Percentiles rank a stretch among this genome's conserved stretches.
phyloP scores from a whole-genome alignment of 1,284 basidiomycete genomes.

The Cutaneotrichosporon cavernicola region DNA sequence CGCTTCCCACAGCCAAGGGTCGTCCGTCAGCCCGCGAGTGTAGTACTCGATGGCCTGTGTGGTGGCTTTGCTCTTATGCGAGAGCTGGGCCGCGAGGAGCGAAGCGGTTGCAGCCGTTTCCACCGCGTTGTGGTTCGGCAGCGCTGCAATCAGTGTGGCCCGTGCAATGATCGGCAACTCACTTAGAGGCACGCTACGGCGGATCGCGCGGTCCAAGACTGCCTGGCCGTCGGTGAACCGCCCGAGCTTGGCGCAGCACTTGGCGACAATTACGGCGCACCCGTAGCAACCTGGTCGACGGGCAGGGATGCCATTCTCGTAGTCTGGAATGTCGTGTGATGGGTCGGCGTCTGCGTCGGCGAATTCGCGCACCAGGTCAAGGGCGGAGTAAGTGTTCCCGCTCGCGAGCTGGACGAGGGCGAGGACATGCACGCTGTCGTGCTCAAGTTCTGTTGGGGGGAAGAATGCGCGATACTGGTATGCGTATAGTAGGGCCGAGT shows the following conservation, averaged over 20 bases:
- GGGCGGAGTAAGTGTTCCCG: slow-evolving; percentile 72
- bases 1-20: slow-evolving; percentile 89
- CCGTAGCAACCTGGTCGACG: slow-evolving; percentile 59
- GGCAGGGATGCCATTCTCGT: slow-evolving; percentile 37
- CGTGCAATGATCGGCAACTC: slow-evolving; percentile 21
- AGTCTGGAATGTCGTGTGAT: slow-evolving; percentile 46
- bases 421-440: slow-evolving; percentile 80
- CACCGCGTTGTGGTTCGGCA: slow-evolving; percentile 31
- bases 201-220: slow-evolving; percentile 43
- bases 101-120: slow-evolving; percentile 36
- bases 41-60: slow-evolving; percentile 71
- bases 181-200: slow-evolving; percentile 36
- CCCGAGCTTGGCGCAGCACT: slow-evolving; percentile 69
- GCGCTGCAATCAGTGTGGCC: slow-evolving; percentile 24
- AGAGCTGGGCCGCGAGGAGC: slow-evolving; percentile 41
- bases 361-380: slow-evolving; percentile 63
- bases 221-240: slow-evolving; percentile 54
- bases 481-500: slow-evolving; percentile 47
- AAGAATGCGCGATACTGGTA: slow-evolving; percentile 40
- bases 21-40: slow-evolving; percentile 66
- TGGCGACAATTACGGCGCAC: slow-evolving; percentile 74
- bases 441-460: slow-evolving; percentile 56
- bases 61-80: slow-evolving; percentile 57
- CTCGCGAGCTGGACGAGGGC: slow-evolving; percentile 71
- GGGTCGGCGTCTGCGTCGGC: slow-evolving; percentile 50